Evolutionary conservation across 306 rosid species (phyloP), one percentile per base, ranked within the genome.

Genomic region (Fragaria nilgerrensis): DNA sequence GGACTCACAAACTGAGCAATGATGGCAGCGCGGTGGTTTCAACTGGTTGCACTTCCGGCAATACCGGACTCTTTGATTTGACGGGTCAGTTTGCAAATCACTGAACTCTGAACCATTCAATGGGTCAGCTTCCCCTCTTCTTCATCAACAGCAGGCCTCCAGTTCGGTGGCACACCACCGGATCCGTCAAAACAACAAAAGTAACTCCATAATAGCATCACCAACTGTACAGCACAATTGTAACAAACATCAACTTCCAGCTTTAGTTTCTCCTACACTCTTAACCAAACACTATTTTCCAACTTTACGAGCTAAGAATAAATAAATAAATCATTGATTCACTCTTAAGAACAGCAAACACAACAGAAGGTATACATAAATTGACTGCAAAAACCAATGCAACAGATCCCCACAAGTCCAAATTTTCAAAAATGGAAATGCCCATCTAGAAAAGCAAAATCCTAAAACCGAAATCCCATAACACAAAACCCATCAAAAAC

Each of bases 1-100:
- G 73, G 66, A 91, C 99, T 89, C 85, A 96, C 99, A 96, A 89
- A 96, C 98, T 81, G 98, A 93, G 81, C 98, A 93, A 81, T 93
- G 98, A 87, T 93, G 98, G 82, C 98, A 93, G 10, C 98, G 96
- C 59, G 97, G 89, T 1, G 98, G 98, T 81, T 93, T 93, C 68
- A 82, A 85, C 84, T 91, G 98, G 78, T 80, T 91, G 90, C 98
- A 93, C 79, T 91, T 93, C 70, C 97, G 89, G 78, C 98, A 93
- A 62, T 86, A 86, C 73, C 98, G 93, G 75, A 88, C 75, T 62
- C 89, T 86, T 65, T 83, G 93, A 83, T 84, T 86, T 4, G 91
- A 75, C 25, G 77, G 87, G 66, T 88, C 96, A 66, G 82, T 17
- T 66, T 72, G 90, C 84, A 85, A 58, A 23, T 66, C 79, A 78